Evolutionary conservation across 1,284 basidiomycete genomes (phyloP).

Genomic region (Ceratobasidium sp.): DNA sequence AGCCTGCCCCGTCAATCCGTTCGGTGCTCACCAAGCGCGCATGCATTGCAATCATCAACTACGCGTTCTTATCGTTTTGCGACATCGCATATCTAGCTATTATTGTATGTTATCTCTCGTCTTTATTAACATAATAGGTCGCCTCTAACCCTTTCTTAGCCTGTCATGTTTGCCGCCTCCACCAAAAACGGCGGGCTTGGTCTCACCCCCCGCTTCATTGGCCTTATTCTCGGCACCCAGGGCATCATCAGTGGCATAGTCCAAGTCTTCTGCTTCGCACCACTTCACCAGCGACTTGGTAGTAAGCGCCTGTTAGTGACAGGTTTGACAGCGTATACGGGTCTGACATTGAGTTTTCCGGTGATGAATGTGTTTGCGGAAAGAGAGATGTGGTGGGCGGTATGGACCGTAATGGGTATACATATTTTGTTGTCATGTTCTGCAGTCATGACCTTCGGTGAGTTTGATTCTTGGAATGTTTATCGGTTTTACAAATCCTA

Average conservation of each 20-base stretch:
- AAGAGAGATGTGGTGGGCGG: background rate
- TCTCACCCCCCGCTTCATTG: constrained; percentile 41
- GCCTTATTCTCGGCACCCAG: constrained; percentile 39
- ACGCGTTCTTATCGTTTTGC: background rate
- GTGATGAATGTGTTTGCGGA: constrained; percentile 45
- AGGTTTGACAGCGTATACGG: constrained; percentile 38
- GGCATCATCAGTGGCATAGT: constrained; percentile 43
- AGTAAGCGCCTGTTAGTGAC: constrained; percentile 40
- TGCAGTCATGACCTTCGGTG: constrained; percentile 46
- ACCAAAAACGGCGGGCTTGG: constrained; percentile 47
- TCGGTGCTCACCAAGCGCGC: constrained; percentile 34
- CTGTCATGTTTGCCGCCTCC: constrained; percentile 47
- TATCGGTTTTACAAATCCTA: background rate
- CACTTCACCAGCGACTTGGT: constrained; percentile 42
- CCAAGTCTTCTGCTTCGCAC: constrained; percentile 47
- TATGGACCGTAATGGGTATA: constrained; percentile 23
- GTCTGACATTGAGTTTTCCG: constrained; percentile 31
- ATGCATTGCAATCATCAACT: constrained; percentile 37
- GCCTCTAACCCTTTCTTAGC: background rate
- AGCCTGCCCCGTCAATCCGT: constrained; percentile 4
- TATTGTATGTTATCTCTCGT: no score
- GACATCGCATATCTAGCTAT: no score
- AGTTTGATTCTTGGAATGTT: background rate
- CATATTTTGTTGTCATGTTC: constrained; percentile 25
- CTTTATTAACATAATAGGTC: no score